phyloP scores from a whole-genome alignment of 495 filamentous ascomycete species.

The Daldinia decipiens region DNA sequence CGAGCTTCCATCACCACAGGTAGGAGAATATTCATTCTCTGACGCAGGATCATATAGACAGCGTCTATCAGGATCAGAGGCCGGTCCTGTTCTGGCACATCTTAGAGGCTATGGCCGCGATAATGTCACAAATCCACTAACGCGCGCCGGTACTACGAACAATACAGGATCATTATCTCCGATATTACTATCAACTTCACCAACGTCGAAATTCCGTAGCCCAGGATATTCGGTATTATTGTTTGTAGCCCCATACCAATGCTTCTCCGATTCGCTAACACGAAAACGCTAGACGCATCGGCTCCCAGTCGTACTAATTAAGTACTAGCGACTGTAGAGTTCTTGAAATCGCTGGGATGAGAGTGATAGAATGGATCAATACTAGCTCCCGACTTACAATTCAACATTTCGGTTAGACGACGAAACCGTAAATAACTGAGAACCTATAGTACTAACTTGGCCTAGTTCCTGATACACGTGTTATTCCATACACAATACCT shows the following conservation, averaged over 20 bases:
- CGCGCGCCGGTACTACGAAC: background rate
- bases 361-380: constrained; percentile 31
- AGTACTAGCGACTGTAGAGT: constrained; percentile 12
- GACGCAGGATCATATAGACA: constrained; percentile 4
- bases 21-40: background rate
- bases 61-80: background rate
- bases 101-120: constrained; percentile 5
- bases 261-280: constrained; percentile 4
- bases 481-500: constrained; percentile 40
- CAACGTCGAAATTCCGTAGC: constrained; percentile 4
- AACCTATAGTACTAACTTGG: constrained; percentile 3
- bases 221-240: constrained; percentile 18
- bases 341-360: constrained; percentile 10
- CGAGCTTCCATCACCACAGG: constrained; percentile 36
- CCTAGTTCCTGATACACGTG: constrained; percentile 21
- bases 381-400: constrained; percentile 3
- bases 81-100: constrained; percentile 27
- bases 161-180: background rate
- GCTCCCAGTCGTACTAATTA: constrained; percentile 23
- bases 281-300: constrained; percentile 9
- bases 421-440: background rate
- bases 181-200: constrained; percentile 2
- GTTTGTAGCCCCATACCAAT: constrained; percentile 5
- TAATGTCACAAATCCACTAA: background rate
- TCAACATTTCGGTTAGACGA: constrained; percentile 22